Evolutionary conservation across 345 rosid genomes (phyloP).

Genomic region (Moricandia arvensis): DNA sequence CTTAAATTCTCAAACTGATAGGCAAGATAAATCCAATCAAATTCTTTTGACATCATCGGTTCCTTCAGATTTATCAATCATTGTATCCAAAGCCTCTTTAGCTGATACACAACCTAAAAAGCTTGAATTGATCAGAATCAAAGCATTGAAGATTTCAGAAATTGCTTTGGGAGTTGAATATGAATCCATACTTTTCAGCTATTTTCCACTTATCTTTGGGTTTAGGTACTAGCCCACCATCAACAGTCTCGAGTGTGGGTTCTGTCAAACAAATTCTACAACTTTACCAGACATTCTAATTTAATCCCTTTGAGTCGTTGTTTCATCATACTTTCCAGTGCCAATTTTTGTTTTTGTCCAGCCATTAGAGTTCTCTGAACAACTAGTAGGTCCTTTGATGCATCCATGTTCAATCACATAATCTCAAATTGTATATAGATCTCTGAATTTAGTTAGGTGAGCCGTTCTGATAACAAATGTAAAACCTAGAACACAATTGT

Average conservation of each 20-base stretch:
- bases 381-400: background rate
- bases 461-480: background rate
- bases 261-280: background rate
- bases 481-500: too few relatives aligned
- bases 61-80: background rate
- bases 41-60: background rate
- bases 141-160: background rate
- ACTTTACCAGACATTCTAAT: background rate
- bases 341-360: background rate
- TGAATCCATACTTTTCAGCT: background rate
- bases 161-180: background rate
- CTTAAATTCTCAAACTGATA: background rate
- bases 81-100: background rate
- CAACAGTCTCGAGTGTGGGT: background rate
- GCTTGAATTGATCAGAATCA: background rate
- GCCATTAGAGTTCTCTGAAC: background rate
- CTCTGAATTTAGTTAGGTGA: background rate
- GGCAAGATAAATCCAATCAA: background rate
- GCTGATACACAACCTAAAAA: too few relatives aligned
- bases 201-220: background rate
- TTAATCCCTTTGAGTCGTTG: background rate
- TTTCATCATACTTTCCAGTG: background rate
- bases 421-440: background rate
- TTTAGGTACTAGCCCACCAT: background rate
- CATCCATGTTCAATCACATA: background rate